Base-by-base conservation (phyloP, 768 basidiomycete species). In the Collybiopsis confluens region DNA sequence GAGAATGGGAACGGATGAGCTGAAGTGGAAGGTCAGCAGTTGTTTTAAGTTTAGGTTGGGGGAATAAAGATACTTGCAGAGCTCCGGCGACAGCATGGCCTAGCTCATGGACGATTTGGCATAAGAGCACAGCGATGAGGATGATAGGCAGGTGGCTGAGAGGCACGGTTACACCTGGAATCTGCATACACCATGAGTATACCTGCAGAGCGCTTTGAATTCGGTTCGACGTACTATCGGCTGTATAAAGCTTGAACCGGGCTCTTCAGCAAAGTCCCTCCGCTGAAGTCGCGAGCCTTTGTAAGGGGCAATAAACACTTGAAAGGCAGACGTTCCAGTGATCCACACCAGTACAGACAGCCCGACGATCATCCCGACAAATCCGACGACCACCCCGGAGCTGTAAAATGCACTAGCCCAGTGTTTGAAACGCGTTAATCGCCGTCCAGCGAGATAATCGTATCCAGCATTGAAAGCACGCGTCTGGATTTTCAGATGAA, bases 111-210 rank as follows among this genome's bases (percentile, higher is more conserved):
- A 88, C 64, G n/a, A 85, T 59, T 65, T 92, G 91, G 51, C 79
- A 77, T 8, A 80, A 21, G 43, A 85, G 73, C 15, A 93, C 73
- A 0, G 85, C 77, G 5, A 79, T 28, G 6, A 92, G 59, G 45
- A 93, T 79, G 15, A 84, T 58, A 4, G 87, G 87, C 1, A 90
- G 62, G 62, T 94, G 84, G 23, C 70, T 68, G n/a, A 90, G 61
- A 1, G 92, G 92, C 1, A 89, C 81, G 2, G 90, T 95, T 6
- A 92, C 56, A 1, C 92, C 92, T 20, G 92, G 92, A 35, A 95
- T 83, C 90, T 92, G n/a, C n/a, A 36, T 47, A 50, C 9, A 18
- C 36, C 26, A 56, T 45, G 30, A 59, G 62, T 23, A n/a, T n/a
- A 44, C 40, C 3, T 30, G 38, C 40, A 60, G 44, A 8, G 59